Evolutionary conservation across 441 rosid species (phyloP), one percentile per base, ranked within the genome.

Genomic region (Pelargonium citronellum): DNA sequence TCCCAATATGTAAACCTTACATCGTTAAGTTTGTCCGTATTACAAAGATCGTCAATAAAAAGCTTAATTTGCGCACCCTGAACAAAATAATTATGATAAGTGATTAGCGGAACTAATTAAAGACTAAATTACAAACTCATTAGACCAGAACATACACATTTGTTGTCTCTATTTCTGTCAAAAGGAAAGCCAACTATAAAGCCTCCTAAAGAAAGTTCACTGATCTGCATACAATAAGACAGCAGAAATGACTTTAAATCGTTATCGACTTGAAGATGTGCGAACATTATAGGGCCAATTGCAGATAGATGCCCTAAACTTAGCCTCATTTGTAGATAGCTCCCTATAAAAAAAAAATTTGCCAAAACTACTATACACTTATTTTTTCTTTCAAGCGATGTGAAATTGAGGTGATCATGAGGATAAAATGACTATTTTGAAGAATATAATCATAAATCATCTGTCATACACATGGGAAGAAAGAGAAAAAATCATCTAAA

Each of bases 1-100:
- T 91, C 83, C 96, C 96, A 94, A 79, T 80, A 91, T 1, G 97
- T 83, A 74, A 87, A 94, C 64, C 83, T 80, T 13, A 94, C 66
- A 66, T 80, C 85, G 64, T 83, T 80, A 64, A 91, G 95, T 75
- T 83, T 87, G 69, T 85, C 85, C 0, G 94, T 90, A 43, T 75
- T 76, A 47, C 79, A 79, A 47, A 94, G 90, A 7, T 91, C 91
- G 20, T 91, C 91, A 2, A 94, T 75, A 69, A 94, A 86, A 75
- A 78, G 67, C 83, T 91, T 84, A 80, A 90, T 81, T 70, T 69
- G 84, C 46, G 80, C 61, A 71, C 79, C 85, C 99, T 91, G 61
- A 73, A 69, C 74, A 79, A 79, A 69, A 22, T 69, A 30, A 64
- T 39, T 12, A 9, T 27, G 75, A 68, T 11, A 67, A 69, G 55